A percentile compares a stretch with the other conserved stretches of the same genome.
phyloP scores from a whole-genome alignment of 352 stramenopile species.

The Pythium folliculosum region DNA sequence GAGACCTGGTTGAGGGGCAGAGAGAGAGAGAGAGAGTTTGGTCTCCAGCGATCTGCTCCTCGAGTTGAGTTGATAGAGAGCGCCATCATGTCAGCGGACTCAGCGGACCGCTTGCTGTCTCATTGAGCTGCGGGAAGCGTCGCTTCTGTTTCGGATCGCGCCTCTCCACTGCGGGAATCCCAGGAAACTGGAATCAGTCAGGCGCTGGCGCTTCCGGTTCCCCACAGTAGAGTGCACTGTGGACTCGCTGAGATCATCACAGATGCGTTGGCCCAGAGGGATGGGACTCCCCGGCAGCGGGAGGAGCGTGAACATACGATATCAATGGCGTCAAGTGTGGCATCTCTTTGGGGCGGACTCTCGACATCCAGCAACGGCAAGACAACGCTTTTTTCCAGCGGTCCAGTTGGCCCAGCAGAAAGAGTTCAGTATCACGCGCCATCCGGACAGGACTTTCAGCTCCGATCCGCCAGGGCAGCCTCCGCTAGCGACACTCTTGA shows the following conservation, averaged over 20 bases:
- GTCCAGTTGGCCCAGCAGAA: not conserved
- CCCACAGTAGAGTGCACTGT: no score
- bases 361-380: no score
- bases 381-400: not conserved
- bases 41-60: no score
- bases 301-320: not conserved
- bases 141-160: not conserved
- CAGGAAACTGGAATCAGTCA: not conserved
- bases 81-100: not conserved
- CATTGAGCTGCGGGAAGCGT: not conserved
- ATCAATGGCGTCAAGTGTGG: not conserved
- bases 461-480: no score
- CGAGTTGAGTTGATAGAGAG: not conserved
- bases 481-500: no score
- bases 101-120: no score
- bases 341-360: no score
- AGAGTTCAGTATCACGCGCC: not conserved
- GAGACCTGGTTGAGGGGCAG: not conserved
- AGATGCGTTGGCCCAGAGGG: not conserved
- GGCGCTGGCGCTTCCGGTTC: no score
- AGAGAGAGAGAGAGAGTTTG: not conserved
- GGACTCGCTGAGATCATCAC: not conserved
- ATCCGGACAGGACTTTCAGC: not conserved
- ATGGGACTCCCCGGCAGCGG: not conserved
- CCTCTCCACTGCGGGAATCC: not conserved